Base-by-base conservation (phyloP, 2,329 filamentous ascomycete species). In the Fusarium nodosum region DNA sequence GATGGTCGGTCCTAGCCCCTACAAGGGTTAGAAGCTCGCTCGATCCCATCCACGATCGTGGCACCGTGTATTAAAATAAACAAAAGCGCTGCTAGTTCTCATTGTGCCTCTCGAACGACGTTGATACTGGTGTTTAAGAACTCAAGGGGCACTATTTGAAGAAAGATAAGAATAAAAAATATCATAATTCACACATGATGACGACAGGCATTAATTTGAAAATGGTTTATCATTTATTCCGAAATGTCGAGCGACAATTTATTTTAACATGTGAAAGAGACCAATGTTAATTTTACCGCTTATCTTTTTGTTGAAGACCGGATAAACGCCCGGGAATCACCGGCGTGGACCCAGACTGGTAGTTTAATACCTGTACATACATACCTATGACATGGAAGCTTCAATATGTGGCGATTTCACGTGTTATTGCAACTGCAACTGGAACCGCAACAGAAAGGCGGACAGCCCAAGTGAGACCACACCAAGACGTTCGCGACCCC, bases 1-100 rank as follows among this genome's bases (percentile, higher is more conserved):
- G 78, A 99, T 99, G 95, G 86, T 99, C 77, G 90, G 91, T 64
- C 95, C 95, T 50, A 91, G 89, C 81, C 79, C 84, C 52, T 88
- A 87, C 82, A 87, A 87, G 82, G 69, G 67, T 44, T 78, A 63
- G 73, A 61, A 16, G 30, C 13, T 39, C n/a, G 20, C 22, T 24
- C 26, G 47, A 41, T 52, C 39, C 34, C 31, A n/a, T 60, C 4
- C 13, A n/a, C 24, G 55, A 47, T 60, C 55, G 55, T 54, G 41
- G 46, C 42, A 33, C 47, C 20, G 22, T 64, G 62, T 54, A 65
- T 39, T 20, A 65, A 64, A 58, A 13, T 31, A 38, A 50, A 45
- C 50, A 65, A 60, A 53, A 65, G 46, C 46, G 60, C 36, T 53
- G 16, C 58, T 60, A 65, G 62, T 65, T 48, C 26, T 18, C 30